A percentile compares a stretch with the other conserved stretches of the same genome.
Evolutionary conservation across 768 basidiomycete species (phyloP).

Genomic region (Boletus subparvulus): DNA sequence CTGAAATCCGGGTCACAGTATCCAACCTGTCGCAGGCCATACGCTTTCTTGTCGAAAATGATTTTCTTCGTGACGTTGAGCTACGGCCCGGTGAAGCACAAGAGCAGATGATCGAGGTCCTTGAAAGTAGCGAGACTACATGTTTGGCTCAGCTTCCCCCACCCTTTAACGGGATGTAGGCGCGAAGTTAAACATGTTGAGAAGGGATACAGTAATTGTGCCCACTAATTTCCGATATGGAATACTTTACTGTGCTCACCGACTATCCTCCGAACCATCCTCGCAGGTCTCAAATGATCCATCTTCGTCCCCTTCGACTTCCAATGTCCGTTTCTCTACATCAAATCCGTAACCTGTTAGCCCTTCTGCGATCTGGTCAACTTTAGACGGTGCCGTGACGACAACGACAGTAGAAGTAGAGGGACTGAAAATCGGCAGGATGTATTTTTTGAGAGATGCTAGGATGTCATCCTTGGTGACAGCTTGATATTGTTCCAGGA

Average conservation of each 20-base stretch:
- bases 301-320: slow-evolving; percentile 55
- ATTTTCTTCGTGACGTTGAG: slow-evolving; percentile 82
- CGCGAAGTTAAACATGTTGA: background rate
- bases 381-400: slow-evolving; percentile 80
- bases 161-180: background rate
- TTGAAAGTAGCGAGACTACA: slow-evolving; percentile 30
- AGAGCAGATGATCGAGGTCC: slow-evolving; percentile 60
- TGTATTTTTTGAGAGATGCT: slow-evolving; percentile 62
- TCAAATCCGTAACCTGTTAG: slow-evolving; percentile 71
- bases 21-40: slow-evolving; percentile 94
- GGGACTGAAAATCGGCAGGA: slow-evolving; percentile 83
- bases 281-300: slow-evolving; percentile 38
- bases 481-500: slow-evolving; percentile 77
- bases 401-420: slow-evolving; percentile 75
- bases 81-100: slow-evolving; percentile 74
- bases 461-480: slow-evolving; percentile 81
- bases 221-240: background rate
- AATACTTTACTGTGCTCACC: background rate
- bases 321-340: slow-evolving; percentile 69
- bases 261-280: slow-evolving; percentile 23
- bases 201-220: background rate
- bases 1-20: slow-evolving; percentile 84
- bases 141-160: background rate
- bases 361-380: slow-evolving; percentile 64
- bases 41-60: slow-evolving; percentile 85